Base-by-base conservation (phyloP, 352 stramenopile genomes). In the Phytophthora sansomeana region DNA sequence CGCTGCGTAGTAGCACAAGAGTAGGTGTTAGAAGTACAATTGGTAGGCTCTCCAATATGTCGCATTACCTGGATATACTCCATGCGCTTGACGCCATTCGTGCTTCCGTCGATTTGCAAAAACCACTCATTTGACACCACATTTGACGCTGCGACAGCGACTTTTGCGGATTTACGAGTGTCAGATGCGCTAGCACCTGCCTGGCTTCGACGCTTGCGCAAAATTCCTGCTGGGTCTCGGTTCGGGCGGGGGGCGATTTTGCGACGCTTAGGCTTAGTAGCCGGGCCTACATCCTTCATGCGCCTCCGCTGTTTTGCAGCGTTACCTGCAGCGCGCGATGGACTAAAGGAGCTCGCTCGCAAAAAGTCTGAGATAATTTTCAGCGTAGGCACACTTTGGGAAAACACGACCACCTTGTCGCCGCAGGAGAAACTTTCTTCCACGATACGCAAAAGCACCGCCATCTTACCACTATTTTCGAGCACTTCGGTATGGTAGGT, bases 351-450 rank as follows among this genome's bases (percentile, higher is more conserved):
- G 52, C 81, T 90, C 13, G 65, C 67, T 28, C 70, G 75, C 21
- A 97, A 61, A 16, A 95, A 96, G 8, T 80, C 72, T 5, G 78
- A 75, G 21, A 97, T 91, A 13, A 93, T 67, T 51, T 95, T 90
- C 14, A 97, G 73, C 1, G 87, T 97, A 38, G 84, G 79, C 29
- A 97, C 83, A 43, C 87, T 96, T 58, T 97, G 90, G 6, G 89
- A 96, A 50, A 97, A 97, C 7, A 97, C 84, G 16, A 96, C 84
- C 13, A 96, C 79, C 50, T 96, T 96, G 47, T 97, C 90, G 14
- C 81, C 85, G 24, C 80, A 79, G 4, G 73, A 59, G 30, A 90
- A 91, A 54, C 85, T 93, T 48, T 93, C 76, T 51, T 90, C 66
- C 33, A 95, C 72, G 36, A 95, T 90, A 16, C 63, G 66, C 72